These are phyloP conservation scores for Citrus maxima DNA, from an alignment of 345 rosid genomes.

Conservation along the genomic window DNA sequence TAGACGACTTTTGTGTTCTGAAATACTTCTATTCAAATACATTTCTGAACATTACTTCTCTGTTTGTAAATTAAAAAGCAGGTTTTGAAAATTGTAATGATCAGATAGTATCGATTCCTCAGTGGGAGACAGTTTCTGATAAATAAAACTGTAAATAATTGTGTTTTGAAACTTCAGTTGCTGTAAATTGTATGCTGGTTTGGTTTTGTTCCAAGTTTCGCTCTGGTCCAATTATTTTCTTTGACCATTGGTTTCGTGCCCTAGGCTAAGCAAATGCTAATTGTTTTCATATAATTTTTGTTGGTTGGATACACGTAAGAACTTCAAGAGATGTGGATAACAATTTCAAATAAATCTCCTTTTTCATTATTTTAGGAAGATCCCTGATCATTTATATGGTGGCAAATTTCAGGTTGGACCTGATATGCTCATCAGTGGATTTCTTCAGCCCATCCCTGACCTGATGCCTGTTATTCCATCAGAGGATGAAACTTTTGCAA, in stretches of 20 bases:
- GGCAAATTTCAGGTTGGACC: constrained; percentile 68
- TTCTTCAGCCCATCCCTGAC: constrained; percentile 91
- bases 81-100: background rate
- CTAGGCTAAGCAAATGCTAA: background rate
- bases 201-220: background rate
- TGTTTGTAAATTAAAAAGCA: background rate
- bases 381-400: background rate
- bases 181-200: background rate
- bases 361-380: background rate
- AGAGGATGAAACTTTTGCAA: constrained; percentile 71
- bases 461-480: constrained; percentile 75
- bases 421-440: constrained; percentile 90
- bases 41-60: background rate
- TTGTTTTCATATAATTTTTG: background rate
- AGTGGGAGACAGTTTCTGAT: background rate
- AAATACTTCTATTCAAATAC: background rate
- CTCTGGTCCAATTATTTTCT: background rate
- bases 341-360: background rate
- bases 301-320: background rate
- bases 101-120: background rate
- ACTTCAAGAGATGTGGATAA: background rate
- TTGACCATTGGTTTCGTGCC: background rate
- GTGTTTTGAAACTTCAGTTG: background rate
- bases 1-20: background rate
- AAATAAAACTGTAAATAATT: background rate